Base-by-base conservation (phyloP, 495 filamentous ascomycete species). In the Elaphomyces granulatus region DNA sequence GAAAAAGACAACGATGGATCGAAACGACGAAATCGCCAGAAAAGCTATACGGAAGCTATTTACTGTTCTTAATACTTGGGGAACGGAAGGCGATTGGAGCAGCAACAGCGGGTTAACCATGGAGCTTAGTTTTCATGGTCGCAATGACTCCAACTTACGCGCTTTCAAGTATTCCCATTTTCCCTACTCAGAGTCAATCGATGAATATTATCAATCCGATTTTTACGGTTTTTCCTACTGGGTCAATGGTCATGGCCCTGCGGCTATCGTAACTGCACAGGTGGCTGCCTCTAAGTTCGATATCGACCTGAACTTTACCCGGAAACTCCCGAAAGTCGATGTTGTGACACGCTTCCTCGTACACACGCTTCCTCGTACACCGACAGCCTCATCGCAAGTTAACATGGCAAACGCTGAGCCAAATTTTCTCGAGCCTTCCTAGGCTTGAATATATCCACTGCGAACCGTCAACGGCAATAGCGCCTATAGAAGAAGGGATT, bases 71-170 rank as follows among this genome's bases (percentile, higher is more conserved):
- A 55, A 54, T 45, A 50, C 40, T 39, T 63, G 54, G 58, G 54
- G 60, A 36, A 52, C 51, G 34, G 45, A 47, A 23, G 38, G 48
- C 48, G 44, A 50, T 40, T n/a, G n/a, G n/a, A n/a, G n/a, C n/a
- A n/a, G n/a, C n/a, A n/a, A n/a, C n/a, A n/a, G n/a, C n/a, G n/a
- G n/a, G n/a, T 56, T 63, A 44, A 41, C 51, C 37, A 52, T 63
- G 39, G 61, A 63, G 47, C 59, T 61, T 35, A 57, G 61, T 47
- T 47, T 58, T 41, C 50, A 60, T 39, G 55, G 55, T 41, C 58
- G 49, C 34, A 61, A 53, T 41, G 58, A 56, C 41, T 55, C 51
- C 37, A 45, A 54, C n/a, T n/a, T n/a, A n/a, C n/a, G n/a, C n/a
- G n/a, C n/a, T n/a, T n/a, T n/a, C n/a, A n/a, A n/a, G n/a, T n/a